Percentiles rank a stretch among this genome's conserved stretches.
Conservation (phyloP, 495 filamentous ascomycete species). For the Penicillium lagena region DNA sequence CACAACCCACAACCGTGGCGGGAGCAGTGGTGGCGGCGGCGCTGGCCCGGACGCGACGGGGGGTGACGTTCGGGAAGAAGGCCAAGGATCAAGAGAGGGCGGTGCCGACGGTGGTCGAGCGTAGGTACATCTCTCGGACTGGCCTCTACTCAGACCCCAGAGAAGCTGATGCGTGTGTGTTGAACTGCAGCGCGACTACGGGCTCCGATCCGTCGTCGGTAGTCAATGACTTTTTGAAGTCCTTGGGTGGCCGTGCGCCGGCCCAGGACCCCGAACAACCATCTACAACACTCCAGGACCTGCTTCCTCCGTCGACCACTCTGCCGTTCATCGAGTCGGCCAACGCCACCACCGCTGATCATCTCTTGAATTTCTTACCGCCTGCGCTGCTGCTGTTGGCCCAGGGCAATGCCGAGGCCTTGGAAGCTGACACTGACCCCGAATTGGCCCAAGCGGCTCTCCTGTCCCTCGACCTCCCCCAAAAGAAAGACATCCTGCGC, state of each 20-base stretch:
- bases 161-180: no score
- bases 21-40: conserved; percentile 71
- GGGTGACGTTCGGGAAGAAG: conserved; percentile 85
- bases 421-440: conserved; percentile 56
- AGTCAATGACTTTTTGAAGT: conserved; percentile 83
- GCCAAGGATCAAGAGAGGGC: conserved; percentile 77
- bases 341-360: conserved; percentile 57
- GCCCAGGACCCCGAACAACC: conserved; percentile 49
- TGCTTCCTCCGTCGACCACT: conserved; percentile 70
- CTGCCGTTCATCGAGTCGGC: conserved; percentile 68
- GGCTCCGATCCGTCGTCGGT: conserved; percentile 53
- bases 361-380: conserved; percentile 71
- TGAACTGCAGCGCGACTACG: conserved; percentile 28
- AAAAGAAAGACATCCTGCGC: conserved; percentile 77
- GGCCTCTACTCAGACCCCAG: not conserved
- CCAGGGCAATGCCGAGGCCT: conserved; percentile 54
- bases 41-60: conserved; percentile 82
- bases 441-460: conserved; percentile 64
- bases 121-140: conserved; percentile 71
- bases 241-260: conserved; percentile 58
- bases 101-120: conserved; percentile 96
- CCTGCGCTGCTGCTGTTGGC: conserved; percentile 63
- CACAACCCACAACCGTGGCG: conserved; percentile 46
- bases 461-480: conserved; percentile 61
- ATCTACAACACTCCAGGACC: conserved; percentile 81